A percentile compares a stretch with the other conserved stretches of the same genome.
These are phyloP conservation scores for Aspergillus glaucus DNA, from an alignment of 2,329 filamentous ascomycete genomes.

Conservation along the genomic window DNA sequence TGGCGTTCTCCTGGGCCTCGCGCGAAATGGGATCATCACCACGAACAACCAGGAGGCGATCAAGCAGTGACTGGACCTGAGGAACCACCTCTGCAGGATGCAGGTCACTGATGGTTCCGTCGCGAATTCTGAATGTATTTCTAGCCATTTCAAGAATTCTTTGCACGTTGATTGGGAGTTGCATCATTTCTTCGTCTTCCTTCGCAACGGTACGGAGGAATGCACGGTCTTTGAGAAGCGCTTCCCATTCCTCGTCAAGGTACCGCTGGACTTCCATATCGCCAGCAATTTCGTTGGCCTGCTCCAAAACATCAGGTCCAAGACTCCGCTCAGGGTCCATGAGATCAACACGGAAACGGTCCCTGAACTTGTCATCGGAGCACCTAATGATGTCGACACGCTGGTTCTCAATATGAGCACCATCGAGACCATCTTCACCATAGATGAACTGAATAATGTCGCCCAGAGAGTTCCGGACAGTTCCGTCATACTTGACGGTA, in stretches of 20 bases:
- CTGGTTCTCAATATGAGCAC: constrained; percentile 88
- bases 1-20: constrained; percentile 84
- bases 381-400: constrained; percentile 78
- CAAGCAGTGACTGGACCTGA: constrained; percentile 66
- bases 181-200: constrained; percentile 78
- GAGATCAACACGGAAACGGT: constrained; percentile 78
- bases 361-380: constrained; percentile 69
- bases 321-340: constrained; percentile 64
- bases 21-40: constrained; percentile 73
- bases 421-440: constrained; percentile 94
- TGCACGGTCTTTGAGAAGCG: constrained; percentile 65
- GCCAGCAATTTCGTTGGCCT: constrained; percentile 77
- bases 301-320: constrained; percentile 67
- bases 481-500: constrained; percentile 95
- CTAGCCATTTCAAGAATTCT: constrained; percentile 88
- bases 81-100: constrained; percentile 83
- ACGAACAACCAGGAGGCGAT: constrained; percentile 76
- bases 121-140: constrained; percentile 84
- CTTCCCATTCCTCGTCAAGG: constrained; percentile 82
- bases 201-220: constrained; percentile 67
- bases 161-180: constrained; percentile 83
- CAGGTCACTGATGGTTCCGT: constrained; percentile 78
- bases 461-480: constrained; percentile 90
- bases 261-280: constrained; percentile 82
- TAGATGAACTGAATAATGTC: constrained; percentile 97